A percentile compares a stretch with the other conserved stretches of the same genome.
These are phyloP conservation scores for Torulaspora gathmanii DNA, from an alignment of 805 yeast genomes.

Conservation along the genomic window DNA sequence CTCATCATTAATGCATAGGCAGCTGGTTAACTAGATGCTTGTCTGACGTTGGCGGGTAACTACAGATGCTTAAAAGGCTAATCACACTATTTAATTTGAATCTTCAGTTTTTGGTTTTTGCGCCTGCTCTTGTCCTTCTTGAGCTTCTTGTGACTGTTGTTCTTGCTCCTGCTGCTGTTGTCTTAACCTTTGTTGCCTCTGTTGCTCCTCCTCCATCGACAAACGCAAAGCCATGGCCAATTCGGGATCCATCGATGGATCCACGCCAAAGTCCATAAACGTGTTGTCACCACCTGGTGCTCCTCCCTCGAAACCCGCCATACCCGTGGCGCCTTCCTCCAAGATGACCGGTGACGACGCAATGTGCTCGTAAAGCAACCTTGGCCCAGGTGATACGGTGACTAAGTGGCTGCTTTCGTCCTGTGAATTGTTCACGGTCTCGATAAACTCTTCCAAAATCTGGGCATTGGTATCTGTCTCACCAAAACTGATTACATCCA, in stretches of 20 bases:
- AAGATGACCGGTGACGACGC: slow-evolving; percentile 72
- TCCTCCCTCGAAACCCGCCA: slow-evolving; percentile 41
- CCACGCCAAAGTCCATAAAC: slow-evolving; percentile 65
- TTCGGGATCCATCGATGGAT: slow-evolving; percentile 94
- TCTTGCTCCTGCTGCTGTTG: slow-evolving; percentile 23
- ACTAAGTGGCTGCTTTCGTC: slow-evolving; percentile 78
- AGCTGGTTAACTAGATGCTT: not conserved
- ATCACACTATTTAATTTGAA: slow-evolving; percentile 1
- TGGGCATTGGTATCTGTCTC: slow-evolving; percentile 74
- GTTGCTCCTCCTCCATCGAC: slow-evolving; percentile 91
- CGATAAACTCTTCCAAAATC: slow-evolving; percentile 72
- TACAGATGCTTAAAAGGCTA: not conserved
- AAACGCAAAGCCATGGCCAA: slow-evolving; percentile 91
- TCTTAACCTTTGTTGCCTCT: slow-evolving; percentile 78
- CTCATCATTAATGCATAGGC: too few relatives aligned
- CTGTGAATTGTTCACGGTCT: slow-evolving; percentile 54
- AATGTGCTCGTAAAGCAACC: slow-evolving; percentile 74
- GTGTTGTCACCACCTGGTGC: slow-evolving; percentile 47
- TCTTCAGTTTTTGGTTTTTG: slow-evolving; percentile 4
- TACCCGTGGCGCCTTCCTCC: slow-evolving; percentile 49
- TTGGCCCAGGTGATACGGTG: slow-evolving; percentile 84
- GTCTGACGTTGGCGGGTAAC: not conserved
- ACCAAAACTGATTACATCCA: slow-evolving; percentile 89
- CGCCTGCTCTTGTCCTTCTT: slow-evolving; percentile 4
- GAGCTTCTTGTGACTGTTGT: slow-evolving; percentile 2